Percentiles rank a stretch among this genome's conserved stretches.
Evolutionary conservation across 345 rosid genomes (phyloP).

Genomic region (Bruguiera gymnorhiza): DNA sequence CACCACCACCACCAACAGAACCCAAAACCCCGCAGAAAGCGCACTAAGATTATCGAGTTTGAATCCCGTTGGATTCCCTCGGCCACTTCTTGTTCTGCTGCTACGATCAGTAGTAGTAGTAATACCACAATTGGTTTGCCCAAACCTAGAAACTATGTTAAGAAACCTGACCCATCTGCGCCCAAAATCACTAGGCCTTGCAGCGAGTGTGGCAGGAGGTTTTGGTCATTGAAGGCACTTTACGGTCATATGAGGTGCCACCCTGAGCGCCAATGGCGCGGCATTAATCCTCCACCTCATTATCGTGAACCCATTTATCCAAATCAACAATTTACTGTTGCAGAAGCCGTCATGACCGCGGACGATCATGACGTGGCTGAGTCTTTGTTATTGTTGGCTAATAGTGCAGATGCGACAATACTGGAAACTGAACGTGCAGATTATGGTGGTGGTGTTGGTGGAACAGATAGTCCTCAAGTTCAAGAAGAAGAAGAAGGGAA

Average conservation of each 20-base stretch:
- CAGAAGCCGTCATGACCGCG: conserved; percentile 32
- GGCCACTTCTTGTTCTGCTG: background rate
- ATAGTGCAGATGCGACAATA: background rate
- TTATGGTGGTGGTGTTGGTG: background rate
- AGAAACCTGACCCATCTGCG: conserved; percentile 64
- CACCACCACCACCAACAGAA: background rate
- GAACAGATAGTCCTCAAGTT: background rate
- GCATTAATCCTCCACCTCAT: conserved; percentile 46
- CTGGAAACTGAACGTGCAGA: background rate
- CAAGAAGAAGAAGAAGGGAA: conserved; percentile 12
- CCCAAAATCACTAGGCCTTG: conserved; percentile 83
- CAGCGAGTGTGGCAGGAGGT: conserved; percentile 83
- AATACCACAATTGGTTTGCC: conserved; percentile 6
- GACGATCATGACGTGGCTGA: conserved; percentile 75
- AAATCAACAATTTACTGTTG: background rate
- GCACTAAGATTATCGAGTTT: conserved; percentile 25
- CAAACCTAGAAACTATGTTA: conserved; percentile 39
- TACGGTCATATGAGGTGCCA: conserved; percentile 91
- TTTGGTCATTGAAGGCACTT: conserved; percentile 68
- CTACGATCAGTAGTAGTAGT: conserved; percentile 4
- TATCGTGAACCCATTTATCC: conserved; percentile 12
- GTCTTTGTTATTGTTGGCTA: conserved; percentile 55
- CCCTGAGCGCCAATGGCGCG: conserved; percentile 66
- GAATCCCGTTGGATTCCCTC: conserved; percentile 9
- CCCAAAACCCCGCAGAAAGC: conserved; percentile 44